Evolutionary conservation across 73 alveolate species (phyloP).

Genomic region (Paramecium primaurelia): DNA sequence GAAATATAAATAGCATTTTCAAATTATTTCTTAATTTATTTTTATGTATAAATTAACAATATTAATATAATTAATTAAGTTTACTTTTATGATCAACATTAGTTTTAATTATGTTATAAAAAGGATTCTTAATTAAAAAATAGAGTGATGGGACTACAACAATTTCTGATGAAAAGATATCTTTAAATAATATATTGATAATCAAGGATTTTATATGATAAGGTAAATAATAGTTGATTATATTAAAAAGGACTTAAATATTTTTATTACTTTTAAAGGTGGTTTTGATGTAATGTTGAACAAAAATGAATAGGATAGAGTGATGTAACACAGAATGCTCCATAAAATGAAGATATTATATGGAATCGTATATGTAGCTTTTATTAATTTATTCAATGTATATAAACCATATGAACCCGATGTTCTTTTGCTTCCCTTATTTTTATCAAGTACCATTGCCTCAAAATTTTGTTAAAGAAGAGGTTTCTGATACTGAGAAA

Average conservation of each 20-base stretch:
- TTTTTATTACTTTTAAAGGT: not conserved
- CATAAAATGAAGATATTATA: not conserved
- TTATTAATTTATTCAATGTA: not conserved
- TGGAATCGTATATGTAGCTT: not conserved
- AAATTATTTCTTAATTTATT: not conserved
- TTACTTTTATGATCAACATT: not conserved
- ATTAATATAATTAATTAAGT: not conserved
- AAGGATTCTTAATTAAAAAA: not conserved
- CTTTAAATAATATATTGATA: not conserved
- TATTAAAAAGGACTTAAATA: not conserved
- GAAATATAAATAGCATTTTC: not conserved
- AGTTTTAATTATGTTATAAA: not conserved
- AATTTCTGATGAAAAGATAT: not conserved
- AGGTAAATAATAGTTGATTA: not conserved
- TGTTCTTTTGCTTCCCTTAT: not conserved
- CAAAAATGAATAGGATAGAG: not conserved
- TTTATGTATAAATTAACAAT: not conserved
- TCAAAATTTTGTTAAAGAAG: not conserved
- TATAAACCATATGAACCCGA: not conserved
- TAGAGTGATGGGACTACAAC: not conserved
- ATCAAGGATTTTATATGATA: not conserved
- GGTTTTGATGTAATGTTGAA: not conserved
- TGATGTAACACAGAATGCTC: not conserved
- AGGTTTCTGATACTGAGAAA: not conserved
- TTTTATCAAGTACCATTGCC: not conserved